Base-by-base conservation (phyloP, 148 eudicot species). In the Rhododendron williamsianum region DNA sequence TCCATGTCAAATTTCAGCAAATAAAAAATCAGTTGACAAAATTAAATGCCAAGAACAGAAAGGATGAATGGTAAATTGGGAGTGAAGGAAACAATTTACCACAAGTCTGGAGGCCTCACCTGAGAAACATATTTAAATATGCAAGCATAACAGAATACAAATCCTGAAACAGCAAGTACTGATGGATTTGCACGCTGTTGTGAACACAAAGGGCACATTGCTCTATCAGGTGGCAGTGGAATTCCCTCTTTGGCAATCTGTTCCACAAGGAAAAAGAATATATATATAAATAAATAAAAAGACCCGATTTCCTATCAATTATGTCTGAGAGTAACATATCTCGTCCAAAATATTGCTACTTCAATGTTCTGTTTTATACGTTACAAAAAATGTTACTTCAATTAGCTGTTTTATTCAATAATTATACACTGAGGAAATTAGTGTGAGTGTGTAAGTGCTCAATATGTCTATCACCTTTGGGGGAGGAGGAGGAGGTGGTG, bases 121-220 rank as follows among this genome's bases (percentile, higher is more conserved):
- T 95, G 99, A 85, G 93, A 91, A 88, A 94, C 92, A 87, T 97
- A 97, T 88, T 95, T 95, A 76, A 93, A 97, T 81, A 97, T 88
- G 90, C 99, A 97, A 87, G 96, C 90, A 84, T 97, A 97, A 88
- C 99, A 97, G 90, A 92, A 97, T 45, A 97, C 99, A 86, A 93
- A 95, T 90, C 99, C 99, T 76, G 99, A 97, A 80, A 93, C 94
- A 84, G 99, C 90, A 86, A 97, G 84, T 82, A 90, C 96, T 76
- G 99, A 94, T 49, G 99, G 98, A 90, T 97, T 97, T 91, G 93
- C 92, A 52, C 99, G 99, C 87, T 94, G 94, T 84, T 97, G 93
- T 4, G 93, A 92, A 87, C 99, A 97, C 84, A 97, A 86, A 30
- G 99, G 94, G 82, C 99, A 97, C 38, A 93, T 45, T 82, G 99